Evolutionary conservation across 2,329 filamentous ascomycete species (phyloP), one percentile per base, ranked within the genome.

Genomic region (Sarocladium oryzae): DNA sequence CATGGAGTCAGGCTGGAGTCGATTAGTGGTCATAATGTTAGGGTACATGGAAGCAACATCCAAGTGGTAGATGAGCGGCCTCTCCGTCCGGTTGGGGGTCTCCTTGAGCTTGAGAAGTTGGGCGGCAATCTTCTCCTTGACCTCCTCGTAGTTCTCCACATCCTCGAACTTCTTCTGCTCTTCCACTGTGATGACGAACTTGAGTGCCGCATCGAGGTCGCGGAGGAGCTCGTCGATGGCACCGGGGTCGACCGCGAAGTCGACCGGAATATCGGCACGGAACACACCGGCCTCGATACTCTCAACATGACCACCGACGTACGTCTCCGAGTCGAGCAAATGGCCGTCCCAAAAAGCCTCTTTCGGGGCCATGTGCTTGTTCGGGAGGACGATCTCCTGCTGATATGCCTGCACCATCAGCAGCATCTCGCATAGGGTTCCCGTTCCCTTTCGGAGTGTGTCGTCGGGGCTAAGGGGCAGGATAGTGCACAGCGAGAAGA

Each of bases 11-110:
- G 93, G 93, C 60, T 99, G 93, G 43, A 99, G 70, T 66, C 93
- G 87, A 67, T 99, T 99, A 1, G 93, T 99, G 2, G 95, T 99
- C 95, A 99, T 99, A 66, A 99, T 99, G 68, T 99, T 99, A 9
- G 93, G 93, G 66, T 99, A 99, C 93, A 99, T 99, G 54, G 93
- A 96, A 16, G 93, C 93, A 53, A 99, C 95, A 64, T 99, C 93
- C 71, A 99, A 75, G 76, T 99, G 93, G 70, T 99, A 99, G 57
- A 99, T 99, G 28, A 95, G 79, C 4, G 93, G 93, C 38, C 84
- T 76, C 66, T 99, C 93, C 58, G 76, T 83, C 56, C 93, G 80
- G 60, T 95, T 90, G 1, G 93, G 92, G 1, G 85, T 93, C 49
- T 84, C 77, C 66, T 88, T 95, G 50, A 99, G 75, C 55, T 83